Percentiles rank a stretch among this genome's conserved stretches.
Evolutionary conservation across 345 rosid species (phyloP).

Genomic region (Lagerstroemia speciosa): DNA sequence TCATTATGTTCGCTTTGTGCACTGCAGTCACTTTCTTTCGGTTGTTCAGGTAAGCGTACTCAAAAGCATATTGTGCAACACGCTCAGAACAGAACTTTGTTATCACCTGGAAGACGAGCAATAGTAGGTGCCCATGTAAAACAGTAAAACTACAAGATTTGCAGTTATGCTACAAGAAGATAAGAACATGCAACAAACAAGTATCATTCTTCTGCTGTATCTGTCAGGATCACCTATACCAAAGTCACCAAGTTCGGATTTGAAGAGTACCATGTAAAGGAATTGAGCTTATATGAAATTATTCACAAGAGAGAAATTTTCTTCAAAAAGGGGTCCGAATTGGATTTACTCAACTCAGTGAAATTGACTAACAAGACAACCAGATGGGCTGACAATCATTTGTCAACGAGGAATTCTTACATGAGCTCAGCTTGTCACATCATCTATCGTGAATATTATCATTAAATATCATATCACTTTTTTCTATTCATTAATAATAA

Average conservation of each 20-base stretch:
- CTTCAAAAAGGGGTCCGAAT: too few relatives aligned
- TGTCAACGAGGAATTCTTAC: too few relatives aligned
- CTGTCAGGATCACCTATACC: neutral
- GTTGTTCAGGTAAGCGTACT: constrained; percentile 89
- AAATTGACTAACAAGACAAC: too few relatives aligned
- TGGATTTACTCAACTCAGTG: too few relatives aligned
- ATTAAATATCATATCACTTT: too few relatives aligned
- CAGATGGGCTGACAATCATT: too few relatives aligned
- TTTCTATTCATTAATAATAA: too few relatives aligned
- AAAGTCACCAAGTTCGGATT: neutral
- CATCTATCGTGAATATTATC: too few relatives aligned
- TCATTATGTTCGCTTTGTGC: constrained; percentile 96
- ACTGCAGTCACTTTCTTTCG: constrained; percentile 91
- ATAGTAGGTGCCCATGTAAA: neutral
- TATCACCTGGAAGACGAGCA: constrained; percentile 52
- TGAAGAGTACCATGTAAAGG: neutral
- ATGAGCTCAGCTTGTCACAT: too few relatives aligned
- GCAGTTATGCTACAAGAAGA: neutral
- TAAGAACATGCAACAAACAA: neutral
- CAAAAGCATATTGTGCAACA: constrained; percentile 87
- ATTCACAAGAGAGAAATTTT: too few relatives aligned
- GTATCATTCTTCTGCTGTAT: neutral
- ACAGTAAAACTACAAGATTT: neutral
- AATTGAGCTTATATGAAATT: too few relatives aligned
- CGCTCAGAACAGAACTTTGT: constrained; percentile 97